A percentile compares a stretch with the other conserved stretches of the same genome.
Conservation (phyloP, 2,329 filamentous ascomycete genomes). For the Helminthosporium solani region DNA sequence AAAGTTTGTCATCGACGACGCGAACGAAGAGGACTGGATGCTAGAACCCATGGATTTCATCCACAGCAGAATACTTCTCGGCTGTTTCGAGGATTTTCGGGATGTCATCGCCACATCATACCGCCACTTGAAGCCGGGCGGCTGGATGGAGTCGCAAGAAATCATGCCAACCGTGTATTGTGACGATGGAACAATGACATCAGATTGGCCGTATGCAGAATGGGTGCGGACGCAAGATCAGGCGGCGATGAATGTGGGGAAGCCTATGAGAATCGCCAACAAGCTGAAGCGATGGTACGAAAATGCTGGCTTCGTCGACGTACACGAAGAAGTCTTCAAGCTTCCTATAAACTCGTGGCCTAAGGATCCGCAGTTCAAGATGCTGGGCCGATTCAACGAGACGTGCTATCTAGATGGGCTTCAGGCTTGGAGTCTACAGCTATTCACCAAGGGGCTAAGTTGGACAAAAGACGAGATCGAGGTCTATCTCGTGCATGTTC, state of each 20-base stretch:
- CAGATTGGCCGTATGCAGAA: slow-evolving; percentile 49
- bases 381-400: slow-evolving; percentile 53
- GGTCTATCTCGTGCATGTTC: slow-evolving; percentile 47
- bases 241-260: slow-evolving; percentile 48
- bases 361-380: slow-evolving; percentile 48
- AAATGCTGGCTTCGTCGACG: slow-evolving; percentile 59
- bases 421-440: slow-evolving; percentile 47
- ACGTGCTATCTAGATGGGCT: slow-evolving; percentile 49
- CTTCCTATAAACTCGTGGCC: slow-evolving; percentile 57
- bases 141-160: slow-evolving; percentile 51
- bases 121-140: slow-evolving; percentile 57
- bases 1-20: slow-evolving; percentile 72
- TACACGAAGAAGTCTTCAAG: slow-evolving; percentile 55
- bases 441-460: slow-evolving; percentile 45
- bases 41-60: slow-evolving; percentile 59
- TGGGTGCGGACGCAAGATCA: slow-evolving; percentile 49
- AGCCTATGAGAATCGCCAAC: slow-evolving; percentile 55
- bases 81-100: slow-evolving; percentile 59
- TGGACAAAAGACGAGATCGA: slow-evolving; percentile 49
- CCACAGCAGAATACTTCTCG: slow-evolving; percentile 60
- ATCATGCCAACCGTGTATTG: slow-evolving; percentile 50
- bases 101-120: slow-evolving; percentile 55
- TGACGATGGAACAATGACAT: slow-evolving; percentile 56
- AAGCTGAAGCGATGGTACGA: slow-evolving; percentile 56
- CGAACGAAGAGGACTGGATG: slow-evolving; percentile 60